Percentiles rank a stretch among this genome's conserved stretches.
Conservation (phyloP, 805 yeast species). For the Saccharomycopsis sp. region DNA sequence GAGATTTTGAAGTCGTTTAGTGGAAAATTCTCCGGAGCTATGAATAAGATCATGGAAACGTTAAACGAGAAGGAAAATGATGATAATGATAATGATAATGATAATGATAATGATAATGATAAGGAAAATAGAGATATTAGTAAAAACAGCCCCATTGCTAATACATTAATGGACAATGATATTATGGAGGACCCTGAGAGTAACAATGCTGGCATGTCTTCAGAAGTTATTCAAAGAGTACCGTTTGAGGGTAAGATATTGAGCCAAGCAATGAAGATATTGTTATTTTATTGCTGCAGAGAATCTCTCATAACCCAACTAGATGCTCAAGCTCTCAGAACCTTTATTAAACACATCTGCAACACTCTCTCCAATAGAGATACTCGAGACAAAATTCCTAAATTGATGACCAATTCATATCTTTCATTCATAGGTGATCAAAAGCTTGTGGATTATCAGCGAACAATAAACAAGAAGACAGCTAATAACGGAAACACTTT, state of each 20-base stretch:
- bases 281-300: conserved; percentile 7
- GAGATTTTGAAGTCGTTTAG: background rate
- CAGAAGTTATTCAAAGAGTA: conserved; percentile 2
- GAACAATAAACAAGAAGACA: background rate
- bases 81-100: background rate
- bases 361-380: conserved; percentile 3
- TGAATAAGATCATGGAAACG: background rate
- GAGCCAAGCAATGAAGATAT: conserved; percentile 13
- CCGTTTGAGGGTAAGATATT: conserved; percentile 18
- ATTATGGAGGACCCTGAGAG: background rate
- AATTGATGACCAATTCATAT: conserved; percentile 13
- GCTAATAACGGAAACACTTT: background rate
- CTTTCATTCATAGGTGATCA: conserved; percentile 14
- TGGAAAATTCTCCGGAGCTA: background rate
- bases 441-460: conserved; percentile 13
- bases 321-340: background rate
- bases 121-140: background rate
- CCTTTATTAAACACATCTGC: conserved; percentile 6
- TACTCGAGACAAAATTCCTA: conserved; percentile 6
- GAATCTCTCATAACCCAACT: conserved; percentile 5
- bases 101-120: background rate
- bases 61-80: background rate
- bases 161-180: background rate
- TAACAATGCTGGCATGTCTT: background rate
- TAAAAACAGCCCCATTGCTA: background rate